Evolutionary conservation across 129 eudicot genomes (phyloP), one percentile per base, ranked within the genome.

Genomic region (Deinandra increscens): DNA sequence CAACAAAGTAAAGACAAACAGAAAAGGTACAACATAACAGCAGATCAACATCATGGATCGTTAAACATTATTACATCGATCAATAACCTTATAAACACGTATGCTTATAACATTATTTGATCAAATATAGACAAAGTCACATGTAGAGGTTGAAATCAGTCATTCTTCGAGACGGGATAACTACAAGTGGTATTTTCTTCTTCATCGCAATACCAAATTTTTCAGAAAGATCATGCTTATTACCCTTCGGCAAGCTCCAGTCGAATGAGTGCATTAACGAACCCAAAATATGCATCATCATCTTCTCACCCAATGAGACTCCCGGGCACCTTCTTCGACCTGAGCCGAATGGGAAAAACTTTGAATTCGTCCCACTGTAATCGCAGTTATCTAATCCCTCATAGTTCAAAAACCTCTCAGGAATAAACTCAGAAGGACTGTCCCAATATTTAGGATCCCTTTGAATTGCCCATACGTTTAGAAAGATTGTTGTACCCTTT

Each of bases 121-220:
- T 23, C n/a, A 22, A 31, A 31, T 3, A 29, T 6, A 11, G 4
- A 31, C 6, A 5, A 44, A 10, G 29, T 66, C 43, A 45, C 59
- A 3, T 6, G 58, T 66, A 66, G 8, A 66, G 58, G 8, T 18
- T 44, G 8, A 6, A 1, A 9, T 66, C 42, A 0, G 9, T 44
- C 36, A 69, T 38, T 14, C 74, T 37, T 19, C 5, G 64, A 18
- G 74, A 50, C 6, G 88, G 88, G 9, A 77, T 36, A 15, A 80
- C 85, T 9, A 80, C 15, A 6, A 84, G 70, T 9, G 83, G 79
- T 5, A 4, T 44, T 2, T 15, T 77, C 41, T 84, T 84, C 85
- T 48, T 80, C 49, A 80, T 10, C 0, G 82, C 85, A 50, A 80
- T 64, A n/a, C 74, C 74, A 51, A 69, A 69, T 69, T 53, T 69